Conservation (phyloP, 495 filamentous ascomycete genomes). For the Cercophora samala region DNA sequence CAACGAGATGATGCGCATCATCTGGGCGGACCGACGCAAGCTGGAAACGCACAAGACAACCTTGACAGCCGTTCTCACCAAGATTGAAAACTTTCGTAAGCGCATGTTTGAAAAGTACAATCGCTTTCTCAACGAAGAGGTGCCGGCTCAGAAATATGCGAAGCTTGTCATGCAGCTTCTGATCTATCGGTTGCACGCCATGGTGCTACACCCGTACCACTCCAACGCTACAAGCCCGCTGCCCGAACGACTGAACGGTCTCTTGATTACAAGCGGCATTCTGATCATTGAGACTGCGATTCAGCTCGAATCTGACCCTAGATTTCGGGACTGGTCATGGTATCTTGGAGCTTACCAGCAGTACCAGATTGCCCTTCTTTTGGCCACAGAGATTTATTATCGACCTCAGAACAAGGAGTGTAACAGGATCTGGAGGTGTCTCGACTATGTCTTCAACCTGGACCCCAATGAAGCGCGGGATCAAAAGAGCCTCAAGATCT, state of each 20-base stretch:
- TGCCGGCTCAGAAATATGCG: conserved; percentile 57
- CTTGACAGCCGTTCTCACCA: conserved; percentile 53
- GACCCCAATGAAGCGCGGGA: conserved; percentile 45
- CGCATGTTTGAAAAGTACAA: conserved; percentile 59
- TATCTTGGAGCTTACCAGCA: conserved; percentile 55
- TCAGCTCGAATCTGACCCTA: conserved; percentile 52
- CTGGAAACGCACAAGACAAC: conserved; percentile 59
- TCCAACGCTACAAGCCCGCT: conserved; percentile 52
- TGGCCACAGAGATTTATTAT: conserved; percentile 54
- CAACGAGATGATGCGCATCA: conserved; percentile 65
- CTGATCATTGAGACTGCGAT: conserved; percentile 59
- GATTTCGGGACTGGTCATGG: conserved; percentile 54
- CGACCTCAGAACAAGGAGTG: conserved; percentile 54
- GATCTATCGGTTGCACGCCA: conserved; percentile 59
- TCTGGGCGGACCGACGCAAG: conserved; percentile 60
- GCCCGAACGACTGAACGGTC: conserved; percentile 41
- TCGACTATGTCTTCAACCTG: conserved; percentile 69
- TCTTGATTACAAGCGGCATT: conserved; percentile 52
- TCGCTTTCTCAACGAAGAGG: conserved; percentile 52
- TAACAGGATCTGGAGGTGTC: conserved; percentile 62
- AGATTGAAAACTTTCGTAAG: conserved; percentile 59
- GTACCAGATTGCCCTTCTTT: conserved; percentile 52
- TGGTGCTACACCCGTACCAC: conserved; percentile 64
- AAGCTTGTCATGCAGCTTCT: conserved; percentile 59
- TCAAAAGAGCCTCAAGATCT: conserved; percentile 38